Evolutionary conservation across 73 alveolate genomes (phyloP), one percentile per base, ranked within the genome.

Genomic region (Uronychia setigera): DNA sequence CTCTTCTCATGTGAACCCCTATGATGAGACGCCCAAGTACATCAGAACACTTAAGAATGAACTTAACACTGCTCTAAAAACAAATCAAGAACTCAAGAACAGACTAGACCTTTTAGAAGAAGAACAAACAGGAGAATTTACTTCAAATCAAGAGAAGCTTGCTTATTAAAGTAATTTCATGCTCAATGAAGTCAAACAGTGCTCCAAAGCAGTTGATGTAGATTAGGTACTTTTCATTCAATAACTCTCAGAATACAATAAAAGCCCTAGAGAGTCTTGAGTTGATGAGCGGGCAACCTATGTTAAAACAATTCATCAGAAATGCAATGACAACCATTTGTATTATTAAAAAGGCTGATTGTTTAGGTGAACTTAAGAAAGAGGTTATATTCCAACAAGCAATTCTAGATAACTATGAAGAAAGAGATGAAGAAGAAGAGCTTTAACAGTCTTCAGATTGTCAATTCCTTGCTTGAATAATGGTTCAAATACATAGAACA

Each of bases 1-100:
- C n/a, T n/a, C n/a, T n/a, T 46, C 67, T n/a, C 30, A 79, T 60
- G 33, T 58, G 34, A 33, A 32, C 33, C 85, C 33, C 30, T 27
- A 80, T 5, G 87, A 80, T 80, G 87, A 80, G 29, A 80, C 87
- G 1, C 87, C 87, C 28, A 80, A 80, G 59, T 80, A 80, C 76
- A 80, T 80, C 79, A 80, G 58, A 59, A 80, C 33, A 28, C 30
- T 80, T 9, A 80, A 80, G 74, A 74, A 59, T 26, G 87, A 80
- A 28, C 80, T 80, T 1, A 80, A 80, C 33, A 76, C 58, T 57
- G 87, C 87, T 25, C 59, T 80, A 26, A 80, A 80, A 80, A 80
- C 33, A 59, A 80, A 80, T 29, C 34, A 32, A 76, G 87, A 80
- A 30, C 80, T 80, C 5, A 35, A 76, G 26, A 35, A 32, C 30